Conservation (phyloP, 306 rosid genomes). For the Crataegus laevigata region DNA sequence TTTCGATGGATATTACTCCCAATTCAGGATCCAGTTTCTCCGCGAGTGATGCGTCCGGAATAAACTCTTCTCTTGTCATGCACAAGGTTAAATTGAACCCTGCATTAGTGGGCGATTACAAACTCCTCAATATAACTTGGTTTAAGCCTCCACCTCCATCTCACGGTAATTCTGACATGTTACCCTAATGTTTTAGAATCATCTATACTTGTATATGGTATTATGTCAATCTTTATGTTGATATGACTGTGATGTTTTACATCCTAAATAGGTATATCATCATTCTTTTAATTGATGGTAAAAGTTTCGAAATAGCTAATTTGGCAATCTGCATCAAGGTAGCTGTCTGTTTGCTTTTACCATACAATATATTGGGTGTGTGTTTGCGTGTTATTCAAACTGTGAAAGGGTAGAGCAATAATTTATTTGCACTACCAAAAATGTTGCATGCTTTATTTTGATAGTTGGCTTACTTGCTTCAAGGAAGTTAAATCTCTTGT, state of each 20-base stretch:
- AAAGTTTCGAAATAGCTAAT: background rate
- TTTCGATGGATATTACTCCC: slow-evolving; percentile 89
- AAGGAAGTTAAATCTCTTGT: background rate
- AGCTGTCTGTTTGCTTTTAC: background rate
- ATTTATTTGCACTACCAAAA: background rate
- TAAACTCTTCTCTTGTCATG: slow-evolving; percentile 62
- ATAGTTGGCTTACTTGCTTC: background rate
- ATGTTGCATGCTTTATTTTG: background rate
- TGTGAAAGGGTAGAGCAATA: background rate
- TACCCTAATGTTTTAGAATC: slow-evolving; percentile 2
- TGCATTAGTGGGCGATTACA: slow-evolving; percentile 69
- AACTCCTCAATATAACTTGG: slow-evolving; percentile 78
- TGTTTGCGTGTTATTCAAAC: background rate
- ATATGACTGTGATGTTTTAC: background rate
- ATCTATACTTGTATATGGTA: background rate
- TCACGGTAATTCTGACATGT: slow-evolving; percentile 42
- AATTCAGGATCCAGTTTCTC: slow-evolving; percentile 65
- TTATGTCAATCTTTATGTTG: background rate
- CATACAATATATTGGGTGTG: background rate
- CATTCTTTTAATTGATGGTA: background rate
- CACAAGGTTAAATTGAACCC: slow-evolving; percentile 64
- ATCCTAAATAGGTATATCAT: background rate
- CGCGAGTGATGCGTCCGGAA: slow-evolving; percentile 45
- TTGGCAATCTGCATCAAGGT: background rate
- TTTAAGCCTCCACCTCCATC: slow-evolving; percentile 71